Percentiles rank a stretch among this genome's conserved stretches.
Evolutionary conservation across 176 grass and related monocot species (phyloP).

Genomic region (Areca catechu): DNA sequence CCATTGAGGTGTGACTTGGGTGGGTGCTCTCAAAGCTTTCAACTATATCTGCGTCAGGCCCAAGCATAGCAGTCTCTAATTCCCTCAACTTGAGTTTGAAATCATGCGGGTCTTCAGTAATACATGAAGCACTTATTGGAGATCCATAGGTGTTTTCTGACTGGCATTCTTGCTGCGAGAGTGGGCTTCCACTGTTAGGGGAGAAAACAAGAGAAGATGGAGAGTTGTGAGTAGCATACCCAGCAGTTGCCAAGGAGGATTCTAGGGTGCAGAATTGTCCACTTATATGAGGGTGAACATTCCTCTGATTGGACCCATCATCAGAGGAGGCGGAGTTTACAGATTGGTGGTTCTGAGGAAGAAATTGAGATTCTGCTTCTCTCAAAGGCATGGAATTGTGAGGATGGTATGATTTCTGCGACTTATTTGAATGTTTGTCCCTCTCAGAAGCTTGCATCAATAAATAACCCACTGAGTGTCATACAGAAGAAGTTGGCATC

Average conservation of each 20-base stretch:
- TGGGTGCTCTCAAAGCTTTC: slow-evolving; percentile 21
- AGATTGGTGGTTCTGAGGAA: slow-evolving; percentile 9
- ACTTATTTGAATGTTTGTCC: not conserved
- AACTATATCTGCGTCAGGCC: slow-evolving; percentile 40
- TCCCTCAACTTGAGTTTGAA: slow-evolving; percentile 67
- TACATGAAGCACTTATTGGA: slow-evolving; percentile 54
- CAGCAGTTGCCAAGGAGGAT: slow-evolving; percentile 38
- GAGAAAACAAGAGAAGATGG: slow-evolving; percentile 45
- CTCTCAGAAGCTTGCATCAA: slow-evolving; percentile 14
- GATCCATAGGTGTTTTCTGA: slow-evolving; percentile 58
- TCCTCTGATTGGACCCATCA: slow-evolving; percentile 14
- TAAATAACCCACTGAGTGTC: not conserved
- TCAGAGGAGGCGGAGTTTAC: slow-evolving; percentile 28
- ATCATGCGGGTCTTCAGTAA: slow-evolving; percentile 63
- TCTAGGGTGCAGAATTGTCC: slow-evolving; percentile 56
- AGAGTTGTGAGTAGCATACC: slow-evolving; percentile 46
- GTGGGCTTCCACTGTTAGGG: slow-evolving; percentile 33
- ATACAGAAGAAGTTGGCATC: not conserved
- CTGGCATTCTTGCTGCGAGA: slow-evolving; percentile 56
- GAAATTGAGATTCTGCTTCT: slow-evolving; percentile 5
- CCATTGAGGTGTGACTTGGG: slow-evolving; percentile 22
- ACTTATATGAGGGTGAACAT: slow-evolving; percentile 9
- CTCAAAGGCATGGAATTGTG: slow-evolving; percentile 1
- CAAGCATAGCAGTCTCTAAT: slow-evolving; percentile 76
- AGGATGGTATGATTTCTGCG: not conserved